Conservation (phyloP, 2,329 filamentous ascomycete genomes). For the Aspergillus tamarii region DNA sequence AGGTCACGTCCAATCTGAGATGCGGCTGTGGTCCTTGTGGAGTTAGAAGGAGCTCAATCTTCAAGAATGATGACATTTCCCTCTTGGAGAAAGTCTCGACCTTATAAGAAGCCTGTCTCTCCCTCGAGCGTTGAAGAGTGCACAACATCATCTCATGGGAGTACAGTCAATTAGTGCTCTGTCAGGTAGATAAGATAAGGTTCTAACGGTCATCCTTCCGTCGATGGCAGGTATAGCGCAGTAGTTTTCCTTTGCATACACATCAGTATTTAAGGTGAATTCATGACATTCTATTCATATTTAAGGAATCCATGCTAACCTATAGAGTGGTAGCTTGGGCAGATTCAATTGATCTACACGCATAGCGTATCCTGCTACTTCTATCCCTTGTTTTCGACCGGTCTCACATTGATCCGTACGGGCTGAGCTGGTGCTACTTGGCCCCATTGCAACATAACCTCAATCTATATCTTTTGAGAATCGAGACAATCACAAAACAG, state of each 20-base stretch:
- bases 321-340: background rate
- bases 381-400: background rate
- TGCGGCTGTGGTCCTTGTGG: background rate
- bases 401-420: background rate
- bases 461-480: background rate
- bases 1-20: constrained; percentile 3
- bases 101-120: background rate
- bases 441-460: background rate
- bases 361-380: background rate
- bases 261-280: background rate
- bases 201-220: background rate
- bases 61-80: background rate
- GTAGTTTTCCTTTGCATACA: background rate
- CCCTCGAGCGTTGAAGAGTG: background rate
- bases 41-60: background rate
- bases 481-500: background rate
- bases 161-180: background rate
- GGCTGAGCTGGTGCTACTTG: background rate
- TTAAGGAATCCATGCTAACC: background rate
- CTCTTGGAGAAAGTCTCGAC: background rate
- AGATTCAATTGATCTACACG: background rate
- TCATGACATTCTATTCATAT: background rate
- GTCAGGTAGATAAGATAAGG: background rate
- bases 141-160: background rate
- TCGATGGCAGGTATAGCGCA: background rate